Base-by-base conservation (phyloP, 805 yeast genomes). In the Schizosaccharomyces lindneri region DNA sequence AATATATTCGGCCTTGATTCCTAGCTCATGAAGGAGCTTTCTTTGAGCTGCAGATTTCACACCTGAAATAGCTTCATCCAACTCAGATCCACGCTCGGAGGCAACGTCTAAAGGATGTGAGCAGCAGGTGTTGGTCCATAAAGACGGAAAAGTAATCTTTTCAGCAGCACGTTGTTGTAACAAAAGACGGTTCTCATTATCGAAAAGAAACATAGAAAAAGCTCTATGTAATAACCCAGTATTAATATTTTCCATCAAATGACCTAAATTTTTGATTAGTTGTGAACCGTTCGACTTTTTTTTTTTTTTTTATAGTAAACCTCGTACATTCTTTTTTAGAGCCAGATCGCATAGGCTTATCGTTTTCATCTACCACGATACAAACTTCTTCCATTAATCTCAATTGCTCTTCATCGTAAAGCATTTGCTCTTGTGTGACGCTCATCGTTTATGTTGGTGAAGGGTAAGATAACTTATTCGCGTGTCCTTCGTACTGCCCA, bases 101-200 rank as follows among this genome's bases (percentile, higher is more conserved):
- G 82, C 78, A 43, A 87, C 80, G 62, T 95, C 87, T 61, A 93
- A 76, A 9, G 99, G 99, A 71, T 93, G 99, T 0, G 97, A 89
- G 72, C 99, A 93, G 73, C 99, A 93, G 1, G 99, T 93, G 72
- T 93, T 93, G 31, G 99, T 93, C 99, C 99, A 93, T 84, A 89
- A 82, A 61, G 65, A 81, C 0, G 97, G 95, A 73, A 93, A 93
- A 0, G 99, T 93, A 74, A 93, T 93, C 72, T 93, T 93, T 71
- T 93, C 97, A 60, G 82, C 81, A 0, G 99, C 97, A 67, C 99
- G 81, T 74, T 90, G 97, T 74, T 93, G 99, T 66, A 93, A 76
- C 63, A 93, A 76, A 64, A 93, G 77, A 72, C 84, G 78, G 63
- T 82, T 81, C 57, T 85, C 80, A 27, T 79, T 79, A 71, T 88